These are phyloP conservation scores for Globisporangium lucens DNA, from an alignment of 352 stramenopile species.

Conservation along the genomic window DNA sequence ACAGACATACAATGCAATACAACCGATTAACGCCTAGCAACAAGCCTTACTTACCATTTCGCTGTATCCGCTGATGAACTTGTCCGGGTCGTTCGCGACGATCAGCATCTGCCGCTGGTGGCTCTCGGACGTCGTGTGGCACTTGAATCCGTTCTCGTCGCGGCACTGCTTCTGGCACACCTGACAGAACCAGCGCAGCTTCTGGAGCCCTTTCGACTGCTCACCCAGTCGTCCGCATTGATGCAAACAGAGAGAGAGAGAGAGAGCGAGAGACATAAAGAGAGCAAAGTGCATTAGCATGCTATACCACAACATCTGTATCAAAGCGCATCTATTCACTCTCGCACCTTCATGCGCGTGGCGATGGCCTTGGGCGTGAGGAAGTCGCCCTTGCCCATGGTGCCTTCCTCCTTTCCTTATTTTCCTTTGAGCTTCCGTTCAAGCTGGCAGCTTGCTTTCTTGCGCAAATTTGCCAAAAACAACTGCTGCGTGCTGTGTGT, in stretches of 20 bases:
- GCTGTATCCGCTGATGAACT: slow-evolving; percentile 93
- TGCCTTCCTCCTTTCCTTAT: not conserved
- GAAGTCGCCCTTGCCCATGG: slow-evolving; percentile 86
- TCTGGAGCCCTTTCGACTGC: slow-evolving; percentile 95
- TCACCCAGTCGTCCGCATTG: not conserved
- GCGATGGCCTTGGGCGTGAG: slow-evolving; percentile 83
- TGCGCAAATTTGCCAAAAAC: not conserved
- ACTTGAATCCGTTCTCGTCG: slow-evolving; percentile 99
- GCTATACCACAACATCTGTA: not conserved
- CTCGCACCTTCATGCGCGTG: slow-evolving; percentile 81
- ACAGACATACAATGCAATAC: not conserved
- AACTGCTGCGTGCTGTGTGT: not conserved
- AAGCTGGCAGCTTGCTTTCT: not conserved
- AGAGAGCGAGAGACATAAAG: not conserved
- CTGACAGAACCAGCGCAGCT: slow-evolving; percentile 99
- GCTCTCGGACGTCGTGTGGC: slow-evolving; percentile 95
- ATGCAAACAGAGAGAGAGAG: not conserved
- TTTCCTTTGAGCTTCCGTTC: not conserved
- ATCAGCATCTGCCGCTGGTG: slow-evolving; percentile 99
- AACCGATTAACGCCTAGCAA: slow-evolving; percentile 9
- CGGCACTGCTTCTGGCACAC: slow-evolving; percentile 99
- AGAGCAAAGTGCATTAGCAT: not conserved
- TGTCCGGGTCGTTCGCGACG: slow-evolving; percentile 93
- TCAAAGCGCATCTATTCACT: no score
- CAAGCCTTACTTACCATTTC: slow-evolving; percentile 34